Percentiles rank a stretch among this genome's conserved stretches.
phyloP scores from a whole-genome alignment of 208 protist species.

The Angomonas ambiguus region DNA sequence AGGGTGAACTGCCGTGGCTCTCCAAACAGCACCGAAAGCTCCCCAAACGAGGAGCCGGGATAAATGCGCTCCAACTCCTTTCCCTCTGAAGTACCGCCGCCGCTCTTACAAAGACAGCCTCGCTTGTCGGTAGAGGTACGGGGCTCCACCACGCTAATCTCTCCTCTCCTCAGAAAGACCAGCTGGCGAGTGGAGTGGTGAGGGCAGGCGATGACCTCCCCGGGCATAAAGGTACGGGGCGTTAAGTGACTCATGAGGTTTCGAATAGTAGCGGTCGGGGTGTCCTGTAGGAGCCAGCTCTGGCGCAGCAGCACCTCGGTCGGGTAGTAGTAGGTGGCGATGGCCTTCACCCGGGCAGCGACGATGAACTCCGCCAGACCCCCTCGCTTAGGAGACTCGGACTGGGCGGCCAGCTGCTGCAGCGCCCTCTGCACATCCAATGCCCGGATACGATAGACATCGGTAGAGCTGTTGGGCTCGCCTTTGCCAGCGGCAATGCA shows the following conservation, averaged over 20 bases:
- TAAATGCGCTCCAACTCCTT: slow-evolving; percentile 25
- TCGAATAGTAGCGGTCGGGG: slow-evolving; percentile 60
- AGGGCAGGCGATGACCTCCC: slow-evolving; percentile 71
- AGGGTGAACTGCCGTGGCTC: slow-evolving; percentile 74
- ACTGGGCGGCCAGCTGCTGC: slow-evolving; percentile 29
- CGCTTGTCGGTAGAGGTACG: background rate
- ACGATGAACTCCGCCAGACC: slow-evolving; percentile 38
- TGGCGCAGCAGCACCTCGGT: slow-evolving; percentile 80
- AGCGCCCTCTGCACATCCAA: slow-evolving; percentile 63
- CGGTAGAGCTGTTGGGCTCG: slow-evolving; percentile 27
- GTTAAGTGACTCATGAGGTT: slow-evolving; percentile 62
- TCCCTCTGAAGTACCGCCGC: background rate
- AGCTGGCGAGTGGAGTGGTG: slow-evolving; percentile 59
- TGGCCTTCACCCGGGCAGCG: slow-evolving; percentile 40
- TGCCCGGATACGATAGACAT: slow-evolving; percentile 60
- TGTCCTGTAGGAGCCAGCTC: slow-evolving; percentile 88
- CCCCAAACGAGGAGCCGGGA: slow-evolving; percentile 73
- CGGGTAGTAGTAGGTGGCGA: slow-evolving; percentile 61
- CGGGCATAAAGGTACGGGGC: slow-evolving; percentile 65
- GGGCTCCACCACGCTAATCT: slow-evolving; percentile 47
- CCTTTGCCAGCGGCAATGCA: slow-evolving; percentile 16
- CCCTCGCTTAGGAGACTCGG: background rate
- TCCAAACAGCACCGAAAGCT: slow-evolving; percentile 78
- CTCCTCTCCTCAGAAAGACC: slow-evolving; percentile 74
- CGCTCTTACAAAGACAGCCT: background rate